Conservation (phyloP, 1,284 basidiomycete species). For the Ganoderma meredithae region DNA sequence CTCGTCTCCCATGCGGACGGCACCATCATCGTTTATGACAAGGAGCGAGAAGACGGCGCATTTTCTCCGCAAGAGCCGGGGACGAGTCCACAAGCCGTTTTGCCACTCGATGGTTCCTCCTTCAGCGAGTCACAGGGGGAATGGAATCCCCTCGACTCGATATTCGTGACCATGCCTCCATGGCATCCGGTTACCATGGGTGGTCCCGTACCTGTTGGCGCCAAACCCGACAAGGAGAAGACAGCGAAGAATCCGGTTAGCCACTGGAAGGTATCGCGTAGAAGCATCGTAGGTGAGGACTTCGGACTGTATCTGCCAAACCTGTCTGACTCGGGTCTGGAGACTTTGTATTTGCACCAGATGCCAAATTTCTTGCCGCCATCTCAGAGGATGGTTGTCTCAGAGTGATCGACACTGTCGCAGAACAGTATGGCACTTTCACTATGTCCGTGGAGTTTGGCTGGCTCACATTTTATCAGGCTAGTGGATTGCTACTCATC, state of each 20-base stretch:
- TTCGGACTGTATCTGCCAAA: not conserved
- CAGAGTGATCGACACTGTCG: constrained; percentile 85
- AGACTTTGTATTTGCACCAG: constrained; percentile 93
- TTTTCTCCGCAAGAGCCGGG: constrained; percentile 69
- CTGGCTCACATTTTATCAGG: constrained; percentile 46
- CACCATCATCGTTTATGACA: constrained; percentile 87
- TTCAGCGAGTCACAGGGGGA: constrained; percentile 44
- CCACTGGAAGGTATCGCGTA: constrained; percentile 80
- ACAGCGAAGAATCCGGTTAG: constrained; percentile 84
- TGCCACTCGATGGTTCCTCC: constrained; percentile 29
- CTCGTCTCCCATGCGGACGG: constrained; percentile 93
- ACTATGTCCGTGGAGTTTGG: constrained; percentile 10
- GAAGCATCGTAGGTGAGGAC: constrained; percentile 74
- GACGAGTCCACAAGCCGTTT: constrained; percentile 30
- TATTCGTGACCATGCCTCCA: constrained; percentile 83
- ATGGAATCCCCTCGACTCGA: constrained; percentile 79
- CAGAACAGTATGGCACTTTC: constrained; percentile 72
- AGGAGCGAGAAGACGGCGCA: constrained; percentile 85
- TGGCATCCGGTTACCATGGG: constrained; percentile 74
- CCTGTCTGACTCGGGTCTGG: constrained; percentile 13
- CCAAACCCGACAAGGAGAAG: constrained; percentile 68
- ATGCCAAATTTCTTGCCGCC: constrained; percentile 85
- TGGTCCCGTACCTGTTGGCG: constrained; percentile 41
- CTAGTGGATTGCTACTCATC: constrained; percentile 90
- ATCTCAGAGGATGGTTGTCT: constrained; percentile 91